A percentile compares a stretch with the other conserved stretches of the same genome.
phyloP scores from a whole-genome alignment of 78 protist species.

The Dictyostelium intermedium region DNA sequence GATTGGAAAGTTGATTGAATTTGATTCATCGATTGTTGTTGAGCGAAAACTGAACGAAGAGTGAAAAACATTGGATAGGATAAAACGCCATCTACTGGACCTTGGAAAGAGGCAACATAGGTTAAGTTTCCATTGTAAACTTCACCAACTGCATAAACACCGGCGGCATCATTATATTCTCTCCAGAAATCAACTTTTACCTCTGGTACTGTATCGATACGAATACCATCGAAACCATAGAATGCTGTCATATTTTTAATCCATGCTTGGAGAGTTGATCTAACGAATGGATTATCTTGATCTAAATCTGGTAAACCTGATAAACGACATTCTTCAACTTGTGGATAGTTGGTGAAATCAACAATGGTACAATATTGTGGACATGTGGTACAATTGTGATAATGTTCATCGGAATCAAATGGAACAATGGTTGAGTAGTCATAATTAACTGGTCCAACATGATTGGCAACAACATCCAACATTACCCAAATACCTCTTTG shows the following conservation, averaged over 20 bases:
- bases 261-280: slow-evolving; percentile 70
- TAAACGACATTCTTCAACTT: slow-evolving; percentile 85
- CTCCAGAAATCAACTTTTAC: slow-evolving; percentile 81
- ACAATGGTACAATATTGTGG: slow-evolving; percentile 76
- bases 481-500: slow-evolving; percentile 79
- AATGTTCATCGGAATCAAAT: slow-evolving; percentile 80
- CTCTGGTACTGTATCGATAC: slow-evolving; percentile 94
- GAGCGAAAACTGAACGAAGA: slow-evolving; percentile 73
- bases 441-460: slow-evolving; percentile 78
- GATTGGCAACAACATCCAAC: slow-evolving; percentile 81
- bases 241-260: slow-evolving; percentile 34
- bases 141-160: slow-evolving; percentile 92
- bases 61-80: slow-evolving; percentile 93
- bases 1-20: slow-evolving; percentile 57
- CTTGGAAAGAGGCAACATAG: slow-evolving; percentile 83
- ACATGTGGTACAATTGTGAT: slow-evolving; percentile 83
- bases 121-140: slow-evolving; percentile 86
- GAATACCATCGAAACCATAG: slow-evolving; percentile 88
- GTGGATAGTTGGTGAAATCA: slow-evolving; percentile 80
- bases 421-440: slow-evolving; percentile 74
- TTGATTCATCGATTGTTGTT: slow-evolving; percentile 80
- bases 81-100: slow-evolving; percentile 78
- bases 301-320: slow-evolving; percentile 91
- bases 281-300: slow-evolving; percentile 88
- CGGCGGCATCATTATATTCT: slow-evolving; percentile 57